Conservation (phyloP, 2,329 filamentous ascomycete species). For the Diaporthe humulicola region DNA sequence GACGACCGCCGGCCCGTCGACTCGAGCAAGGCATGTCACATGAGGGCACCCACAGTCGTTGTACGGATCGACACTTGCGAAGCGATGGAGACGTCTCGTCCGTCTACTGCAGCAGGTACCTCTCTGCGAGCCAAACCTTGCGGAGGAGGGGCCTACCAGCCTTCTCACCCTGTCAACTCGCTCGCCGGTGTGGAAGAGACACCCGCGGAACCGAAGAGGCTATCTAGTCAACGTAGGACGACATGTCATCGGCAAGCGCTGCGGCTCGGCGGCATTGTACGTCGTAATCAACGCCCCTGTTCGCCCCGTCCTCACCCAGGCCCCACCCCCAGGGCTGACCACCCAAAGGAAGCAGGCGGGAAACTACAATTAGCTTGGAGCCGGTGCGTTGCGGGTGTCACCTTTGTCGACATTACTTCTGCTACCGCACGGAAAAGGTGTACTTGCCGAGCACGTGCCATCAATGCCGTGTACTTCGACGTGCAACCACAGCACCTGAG, state of each 20-base stretch:
- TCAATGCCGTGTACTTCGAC: background rate
- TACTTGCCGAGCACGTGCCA: background rate
- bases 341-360: background rate
- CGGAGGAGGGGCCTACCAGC: background rate
- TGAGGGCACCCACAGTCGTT: slow-evolving; percentile 1
- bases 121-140: background rate
- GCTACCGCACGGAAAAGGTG: background rate
- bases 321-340: slow-evolving; percentile 32
- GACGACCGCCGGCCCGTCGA: slow-evolving; percentile 9
- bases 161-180: background rate
- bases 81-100: background rate
- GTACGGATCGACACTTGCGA: background rate
- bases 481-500: background rate
- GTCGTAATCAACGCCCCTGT: background rate
- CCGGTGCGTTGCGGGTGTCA: background rate
- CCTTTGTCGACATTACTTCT: too few relatives aligned
- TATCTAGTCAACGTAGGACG: background rate
- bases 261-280: slow-evolving; percentile 21
- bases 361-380: background rate
- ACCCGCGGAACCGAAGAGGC: background rate
- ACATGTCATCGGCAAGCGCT: background rate
- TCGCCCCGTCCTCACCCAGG: background rate
- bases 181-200: background rate
- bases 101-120: background rate
- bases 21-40: slow-evolving; percentile 16